Conservation (phyloP, 768 basidiomycete species). For the Leccinum imitatum region DNA sequence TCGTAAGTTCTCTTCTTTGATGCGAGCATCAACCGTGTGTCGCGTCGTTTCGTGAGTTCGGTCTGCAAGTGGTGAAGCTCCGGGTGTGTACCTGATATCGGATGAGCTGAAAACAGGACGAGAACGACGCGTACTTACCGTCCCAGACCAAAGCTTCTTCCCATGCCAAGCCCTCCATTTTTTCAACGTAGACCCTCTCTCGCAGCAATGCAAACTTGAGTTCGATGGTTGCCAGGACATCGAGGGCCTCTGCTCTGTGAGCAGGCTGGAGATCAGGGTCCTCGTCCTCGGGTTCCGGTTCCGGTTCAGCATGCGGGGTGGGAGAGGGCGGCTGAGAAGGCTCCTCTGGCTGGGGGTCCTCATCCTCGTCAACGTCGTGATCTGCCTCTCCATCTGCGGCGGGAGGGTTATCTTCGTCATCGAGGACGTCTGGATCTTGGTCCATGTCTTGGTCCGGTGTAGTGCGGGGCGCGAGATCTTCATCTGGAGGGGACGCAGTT, state of each 20-base stretch:
- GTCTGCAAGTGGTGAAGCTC: conserved; percentile 80
- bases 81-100: conserved; percentile 69
- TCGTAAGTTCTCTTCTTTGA: conserved; percentile 71
- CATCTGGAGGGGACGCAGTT: conserved; percentile 20
- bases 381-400: conserved; percentile 18
- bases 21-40: conserved; percentile 80
- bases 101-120: background rate
- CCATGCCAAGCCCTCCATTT: conserved; percentile 87
- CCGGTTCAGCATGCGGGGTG: conserved; percentile 24
- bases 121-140: conserved; percentile 47
- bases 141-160: conserved; percentile 81
- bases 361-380: conserved; percentile 34
- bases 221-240: conserved; percentile 85
- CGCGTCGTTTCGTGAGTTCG: conserved; percentile 74
- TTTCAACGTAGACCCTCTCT: conserved; percentile 88
- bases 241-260: conserved; percentile 84
- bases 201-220: conserved; percentile 87
- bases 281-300: conserved; percentile 36
- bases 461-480: conserved; percentile 9
- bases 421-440: conserved; percentile 17
- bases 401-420: conserved; percentile 26
- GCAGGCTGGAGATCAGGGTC: conserved; percentile 77
- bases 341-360: conserved; percentile 30
- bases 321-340: conserved; percentile 28
- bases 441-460: conserved; percentile 33